phyloP scores from a whole-genome alignment of 805 yeast species.

The Zygotorulaspora chibaensis region DNA sequence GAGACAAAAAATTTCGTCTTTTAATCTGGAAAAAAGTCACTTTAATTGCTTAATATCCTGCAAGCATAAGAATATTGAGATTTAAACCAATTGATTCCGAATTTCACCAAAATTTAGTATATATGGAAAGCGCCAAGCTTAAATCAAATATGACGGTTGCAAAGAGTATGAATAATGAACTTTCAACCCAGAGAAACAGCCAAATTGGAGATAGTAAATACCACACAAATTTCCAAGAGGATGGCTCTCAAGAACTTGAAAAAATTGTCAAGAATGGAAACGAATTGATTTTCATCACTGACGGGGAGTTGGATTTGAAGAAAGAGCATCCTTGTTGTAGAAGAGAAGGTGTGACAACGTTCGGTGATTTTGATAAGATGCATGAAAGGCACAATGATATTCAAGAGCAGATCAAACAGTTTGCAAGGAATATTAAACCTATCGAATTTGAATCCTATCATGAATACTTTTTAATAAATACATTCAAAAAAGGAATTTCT shows the following conservation, averaged over 20 bases:
- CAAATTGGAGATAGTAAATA: background rate
- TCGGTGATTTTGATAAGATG: slow-evolving; percentile 1
- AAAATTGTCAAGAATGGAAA: background rate
- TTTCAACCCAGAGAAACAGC: background rate
- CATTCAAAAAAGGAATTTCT: slow-evolving; percentile 31
- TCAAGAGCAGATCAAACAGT: slow-evolving; percentile 10
- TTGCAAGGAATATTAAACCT: slow-evolving; percentile 19
- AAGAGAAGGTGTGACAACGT: background rate
- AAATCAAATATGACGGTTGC: background rate
- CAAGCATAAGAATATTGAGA: too few relatives aligned
- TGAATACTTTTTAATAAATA: slow-evolving; percentile 27
- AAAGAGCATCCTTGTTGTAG: background rate
- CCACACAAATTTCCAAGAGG: background rate
- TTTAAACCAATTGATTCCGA: too few relatives aligned
- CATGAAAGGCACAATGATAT: slow-evolving; percentile 3
- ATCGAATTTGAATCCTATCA: slow-evolving; percentile 35
- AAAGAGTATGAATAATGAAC: too few relatives aligned
- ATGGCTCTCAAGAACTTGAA: background rate
- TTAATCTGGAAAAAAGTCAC: background rate
- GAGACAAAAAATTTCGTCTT: background rate
- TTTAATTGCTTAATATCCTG: too few relatives aligned
- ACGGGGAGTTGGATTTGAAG: background rate
- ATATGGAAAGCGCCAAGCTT: background rate
- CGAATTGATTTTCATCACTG: background rate
- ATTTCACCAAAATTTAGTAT: too few relatives aligned